phyloP scores from a whole-genome alignment of 345 rosid genomes.

The Pistacia vera region DNA sequence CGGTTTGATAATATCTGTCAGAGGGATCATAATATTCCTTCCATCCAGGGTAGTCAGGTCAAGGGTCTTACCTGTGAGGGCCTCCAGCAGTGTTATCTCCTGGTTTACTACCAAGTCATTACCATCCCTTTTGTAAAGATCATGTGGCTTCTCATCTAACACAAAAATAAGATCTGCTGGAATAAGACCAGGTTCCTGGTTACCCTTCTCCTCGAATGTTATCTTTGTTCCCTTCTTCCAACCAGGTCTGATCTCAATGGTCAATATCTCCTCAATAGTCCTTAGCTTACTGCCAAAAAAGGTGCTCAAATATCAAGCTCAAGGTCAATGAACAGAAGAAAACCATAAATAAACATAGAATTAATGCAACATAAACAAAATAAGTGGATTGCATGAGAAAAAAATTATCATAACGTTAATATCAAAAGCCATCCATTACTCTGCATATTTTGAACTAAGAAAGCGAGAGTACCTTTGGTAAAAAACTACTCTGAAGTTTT shows the following conservation, averaged over 20 bases:
- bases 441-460: neutral
- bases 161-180: constrained; percentile 83
- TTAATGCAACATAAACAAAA: neutral
- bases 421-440: neutral
- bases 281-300: constrained; percentile 59
- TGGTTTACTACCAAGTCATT: constrained; percentile 71
- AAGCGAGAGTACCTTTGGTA: neutral
- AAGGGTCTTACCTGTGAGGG: constrained; percentile 80
- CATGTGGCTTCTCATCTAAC: constrained; percentile 87
- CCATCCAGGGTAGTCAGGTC: constrained; percentile 72
- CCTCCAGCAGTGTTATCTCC: constrained; percentile 84
- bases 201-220: constrained; percentile 84
- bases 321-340: constrained; percentile 8
- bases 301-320: constrained; percentile 20
- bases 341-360: constrained; percentile 6
- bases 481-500: constrained; percentile 3
- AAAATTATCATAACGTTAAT: neutral
- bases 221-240: constrained; percentile 99
- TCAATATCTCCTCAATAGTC: constrained; percentile 62
- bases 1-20: constrained; percentile 75
- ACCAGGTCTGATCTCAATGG: constrained; percentile 89
- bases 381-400: neutral
- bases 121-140: constrained; percentile 77
- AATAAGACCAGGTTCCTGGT: constrained; percentile 74
- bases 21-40: constrained; percentile 66